A percentile compares a stretch with the other conserved stretches of the same genome.
phyloP scores from a whole-genome alignment of 495 filamentous ascomycete species.

The Aspergillus bridgeri region DNA sequence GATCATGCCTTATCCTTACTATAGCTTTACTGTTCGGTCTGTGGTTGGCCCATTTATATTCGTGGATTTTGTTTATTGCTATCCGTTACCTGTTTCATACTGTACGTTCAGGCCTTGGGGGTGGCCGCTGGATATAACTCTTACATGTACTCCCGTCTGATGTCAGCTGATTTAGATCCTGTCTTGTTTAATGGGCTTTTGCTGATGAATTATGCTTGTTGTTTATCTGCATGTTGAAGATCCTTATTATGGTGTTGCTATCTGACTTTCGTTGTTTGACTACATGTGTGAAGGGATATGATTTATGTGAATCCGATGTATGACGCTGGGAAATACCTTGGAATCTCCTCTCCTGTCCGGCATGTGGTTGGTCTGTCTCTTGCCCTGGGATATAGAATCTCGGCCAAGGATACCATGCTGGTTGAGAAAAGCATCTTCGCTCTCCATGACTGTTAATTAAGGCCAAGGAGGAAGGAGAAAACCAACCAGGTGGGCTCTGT shows the following conservation, averaged over 20 bases:
- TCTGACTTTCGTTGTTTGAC: background rate
- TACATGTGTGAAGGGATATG: background rate
- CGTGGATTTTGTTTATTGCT: background rate
- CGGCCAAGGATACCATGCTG: background rate
- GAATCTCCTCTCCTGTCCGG: background rate
- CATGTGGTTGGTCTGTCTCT: background rate
- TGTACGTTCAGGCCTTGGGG: background rate
- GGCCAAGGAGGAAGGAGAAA: background rate
- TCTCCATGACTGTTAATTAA: background rate
- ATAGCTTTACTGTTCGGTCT: background rate
- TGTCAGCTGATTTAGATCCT: background rate
- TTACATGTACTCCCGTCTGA: background rate
- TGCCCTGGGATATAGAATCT: background rate
- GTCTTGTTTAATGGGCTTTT: background rate
- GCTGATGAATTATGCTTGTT: background rate
- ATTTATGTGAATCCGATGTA: background rate
- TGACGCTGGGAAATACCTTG: background rate
- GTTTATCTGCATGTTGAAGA: background rate
- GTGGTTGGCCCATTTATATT: background rate
- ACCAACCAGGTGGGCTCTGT: background rate
- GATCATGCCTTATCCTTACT: background rate
- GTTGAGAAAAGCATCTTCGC: background rate
- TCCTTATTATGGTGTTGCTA: background rate
- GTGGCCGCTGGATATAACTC: background rate
- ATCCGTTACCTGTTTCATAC: background rate